A percentile compares a stretch with the other conserved stretches of the same genome.
Evolutionary conservation across 495 filamentous ascomycete species (phyloP).

Genomic region (Neurospora discreta): DNA sequence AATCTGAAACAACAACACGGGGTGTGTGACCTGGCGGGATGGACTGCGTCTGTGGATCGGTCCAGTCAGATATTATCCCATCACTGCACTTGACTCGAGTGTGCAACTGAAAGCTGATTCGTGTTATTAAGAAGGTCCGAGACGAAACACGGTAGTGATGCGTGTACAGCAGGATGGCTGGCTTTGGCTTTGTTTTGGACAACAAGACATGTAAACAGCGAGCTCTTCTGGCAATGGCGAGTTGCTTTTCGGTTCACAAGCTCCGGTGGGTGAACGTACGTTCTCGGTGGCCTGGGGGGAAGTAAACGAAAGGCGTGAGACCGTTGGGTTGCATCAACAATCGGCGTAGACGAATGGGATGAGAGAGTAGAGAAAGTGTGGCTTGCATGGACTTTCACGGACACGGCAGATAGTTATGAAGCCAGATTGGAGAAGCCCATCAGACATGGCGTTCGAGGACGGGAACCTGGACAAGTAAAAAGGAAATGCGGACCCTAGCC

Average conservation of each 20-base stretch:
- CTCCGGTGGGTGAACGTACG: not conserved
- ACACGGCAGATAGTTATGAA: not conserved
- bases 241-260: not conserved
- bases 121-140: not conserved
- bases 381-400: not conserved
- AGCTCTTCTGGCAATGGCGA: not conserved
- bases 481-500: not conserved
- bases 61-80: not conserved
- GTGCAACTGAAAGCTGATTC: not conserved
- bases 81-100: not conserved
- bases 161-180: not conserved
- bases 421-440: not conserved
- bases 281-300: not conserved
- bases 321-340: not conserved
- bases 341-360: not conserved
- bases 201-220: not conserved
- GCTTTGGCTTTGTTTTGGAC: not conserved
- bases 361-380: not conserved
- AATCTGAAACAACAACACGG: not conserved
- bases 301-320: not conserved
- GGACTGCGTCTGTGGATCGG: not conserved
- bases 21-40: not conserved
- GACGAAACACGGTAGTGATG: not conserved
- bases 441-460: not conserved
- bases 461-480: not conserved